Evolutionary conservation across 108 stramenopile genomes (phyloP), one percentile per base, ranked within the genome.

Genomic region (Nitzschia inconspicua): DNA sequence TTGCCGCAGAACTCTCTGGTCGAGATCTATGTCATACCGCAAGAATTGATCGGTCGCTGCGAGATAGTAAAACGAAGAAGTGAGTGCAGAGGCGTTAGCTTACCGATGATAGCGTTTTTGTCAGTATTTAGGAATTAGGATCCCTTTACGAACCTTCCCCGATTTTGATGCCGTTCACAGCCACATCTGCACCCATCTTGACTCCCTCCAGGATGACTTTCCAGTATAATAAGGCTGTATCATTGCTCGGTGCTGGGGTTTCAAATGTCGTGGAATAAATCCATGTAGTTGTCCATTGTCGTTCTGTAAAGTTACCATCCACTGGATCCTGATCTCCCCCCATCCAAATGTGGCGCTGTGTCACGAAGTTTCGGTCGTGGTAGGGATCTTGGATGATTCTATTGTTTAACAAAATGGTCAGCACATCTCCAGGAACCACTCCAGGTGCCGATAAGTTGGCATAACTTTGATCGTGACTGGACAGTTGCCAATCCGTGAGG

Each of bases 151-250:
- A n/a, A n/a, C 44, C 70, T 24, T 54, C 59, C n/a, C 65, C 73
- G n/a, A 79, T 22, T 2, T 16, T 7, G 1, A 46, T 29, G 14
- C 51, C 59, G 61, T 79, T 75, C 0, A 66, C 14, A 14, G 1
- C 19, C 39, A 79, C 42, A 19, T 25, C n/a, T 25, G 78, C 78
- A 34, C 78, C 78, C 78, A 79, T 79, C 63, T 79, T 75, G 47
- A 79, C 72, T 14, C 78, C 70, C 47, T 79, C 78, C 40, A 75
- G 19, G 35, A 80, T 62, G 23, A 80, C 25, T 24, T 58, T 44
- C 60, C 55, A 68, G 5, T 47, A 40, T 27, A 34, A 58, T 39
- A 10, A 7, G 31, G 25, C 11, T 39, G 29, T 19, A 37, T 26
- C 18, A 14, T 25, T 37, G 24, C 18, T 1, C 13, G 22, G 18